Evolutionary conservation across 1,284 basidiomycete genomes (phyloP), one percentile per base, ranked within the genome.

Genomic region (Earliella scabrosa): DNA sequence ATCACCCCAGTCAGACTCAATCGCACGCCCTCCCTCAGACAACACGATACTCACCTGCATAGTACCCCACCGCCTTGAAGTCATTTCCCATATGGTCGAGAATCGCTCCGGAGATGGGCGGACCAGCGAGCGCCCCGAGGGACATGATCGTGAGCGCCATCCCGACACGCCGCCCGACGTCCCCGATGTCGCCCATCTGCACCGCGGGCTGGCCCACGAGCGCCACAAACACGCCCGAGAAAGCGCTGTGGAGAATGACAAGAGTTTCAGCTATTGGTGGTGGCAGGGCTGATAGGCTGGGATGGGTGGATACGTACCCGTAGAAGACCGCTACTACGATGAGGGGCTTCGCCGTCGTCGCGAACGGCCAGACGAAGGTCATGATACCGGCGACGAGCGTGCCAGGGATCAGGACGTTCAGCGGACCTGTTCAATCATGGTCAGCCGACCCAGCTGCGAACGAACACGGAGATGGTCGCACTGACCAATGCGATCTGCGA

Each of bases 321-420:
- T 82, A 81, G n/a, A 84, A 47, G 8, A 85, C 58, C 4, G 80
- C 76, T 21, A 87, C 68, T 4, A 68, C 71, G 11, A 81, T 74
- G n/a, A 82, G 70, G 4, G 77, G 70, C 0, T 66, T 70, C 38
- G 75, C 63, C 6, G 70, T 74, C 34, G 62, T 66, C 0, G 80
- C 77, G 60, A 80, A 82, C 8, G 85, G 85, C 85, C 85, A 87
- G 0, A 76, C 75, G 59, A 77, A 82, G 1, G 83, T 85, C 21
- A 85, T 61, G 23, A 83, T 66, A 0, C 74, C 83, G 2, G 83
- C 76, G 9, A 77, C 41, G 4, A 75, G 59, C 0, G 79, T 82
- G 26, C 79, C 76, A 0, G 83, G 84, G 21, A 80, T 78, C 69
- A 86, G 80, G 27, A 83, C 71, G 58, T 83, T 87, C 45, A 84